These are phyloP conservation scores for Sclerotinia sclerotiorum DNA, from an alignment of 2,329 filamentous ascomycete genomes.

Conservation along the genomic window DNA sequence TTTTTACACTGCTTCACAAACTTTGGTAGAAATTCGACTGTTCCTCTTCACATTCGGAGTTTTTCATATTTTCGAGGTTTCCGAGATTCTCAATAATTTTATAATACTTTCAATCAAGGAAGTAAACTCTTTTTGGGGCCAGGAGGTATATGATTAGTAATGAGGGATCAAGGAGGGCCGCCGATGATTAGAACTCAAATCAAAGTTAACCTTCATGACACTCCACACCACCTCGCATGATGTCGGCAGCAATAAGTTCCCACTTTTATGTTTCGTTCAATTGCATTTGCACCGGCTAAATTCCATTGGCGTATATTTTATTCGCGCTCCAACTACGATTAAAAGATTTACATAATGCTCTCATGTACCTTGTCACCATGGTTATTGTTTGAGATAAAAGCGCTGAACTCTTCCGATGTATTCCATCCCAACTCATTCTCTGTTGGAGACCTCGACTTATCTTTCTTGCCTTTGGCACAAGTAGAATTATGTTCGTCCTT, in stretches of 20 bases:
- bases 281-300: not conserved
- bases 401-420: too few species aligned
- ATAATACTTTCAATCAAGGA: too few species aligned
- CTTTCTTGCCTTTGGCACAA: not conserved
- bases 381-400: not conserved
- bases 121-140: too few species aligned
- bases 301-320: not conserved
- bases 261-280: not conserved
- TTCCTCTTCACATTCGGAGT: too few species aligned
- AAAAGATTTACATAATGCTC: not conserved
- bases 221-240: not conserved
- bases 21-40: too few species aligned
- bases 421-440: not conserved
- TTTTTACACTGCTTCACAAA: too few species aligned
- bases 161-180: too few species aligned
- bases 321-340: slow-evolving; percentile 6
- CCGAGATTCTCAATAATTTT: too few species aligned
- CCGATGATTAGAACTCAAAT: too few species aligned
- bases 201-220: not conserved
- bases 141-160: too few species aligned
- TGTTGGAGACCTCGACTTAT: not conserved
- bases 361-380: not conserved
- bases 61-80: too few species aligned
- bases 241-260: not conserved
- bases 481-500: not conserved